phyloP scores from a whole-genome alignment of 1,139 yeast species.

The Suhomyces bribrorum region DNA sequence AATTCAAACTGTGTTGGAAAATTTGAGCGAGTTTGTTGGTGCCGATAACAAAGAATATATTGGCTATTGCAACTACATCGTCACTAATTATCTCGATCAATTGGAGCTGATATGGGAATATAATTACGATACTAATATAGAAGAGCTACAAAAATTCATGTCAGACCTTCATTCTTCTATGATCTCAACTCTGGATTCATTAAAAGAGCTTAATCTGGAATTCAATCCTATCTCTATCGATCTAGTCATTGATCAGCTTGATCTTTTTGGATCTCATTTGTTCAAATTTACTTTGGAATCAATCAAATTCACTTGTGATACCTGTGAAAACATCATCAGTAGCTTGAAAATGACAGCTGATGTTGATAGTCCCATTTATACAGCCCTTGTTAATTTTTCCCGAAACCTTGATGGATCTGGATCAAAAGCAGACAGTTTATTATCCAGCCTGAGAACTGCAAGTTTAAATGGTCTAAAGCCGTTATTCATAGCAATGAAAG shows the following conservation, averaged over 20 bases:
- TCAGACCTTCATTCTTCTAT: neutral
- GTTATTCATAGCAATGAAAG: neutral
- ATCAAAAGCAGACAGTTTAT: neutral
- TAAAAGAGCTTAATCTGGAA: neutral
- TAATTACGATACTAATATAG: neutral
- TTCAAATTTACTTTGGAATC: neutral
- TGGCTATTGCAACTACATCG: neutral
- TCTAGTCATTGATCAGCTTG: neutral
- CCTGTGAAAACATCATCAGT: neutral
- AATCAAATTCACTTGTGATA: neutral
- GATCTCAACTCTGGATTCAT: neutral
- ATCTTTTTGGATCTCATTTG: neutral
- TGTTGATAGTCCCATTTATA: neutral
- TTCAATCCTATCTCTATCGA: neutral
- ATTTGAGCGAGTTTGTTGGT: neutral
- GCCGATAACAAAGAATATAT: neutral
- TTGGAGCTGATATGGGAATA: slow-evolving; percentile 5
- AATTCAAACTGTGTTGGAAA: neutral
- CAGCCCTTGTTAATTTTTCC: neutral
- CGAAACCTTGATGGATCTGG: neutral
- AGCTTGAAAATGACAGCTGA: neutral
- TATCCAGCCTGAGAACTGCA: neutral
- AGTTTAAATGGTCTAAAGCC: neutral
- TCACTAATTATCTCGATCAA: neutral
- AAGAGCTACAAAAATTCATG: neutral